Evolutionary conservation across 805 yeast species (phyloP).

Genomic region (Zygoascus tannicola): DNA sequence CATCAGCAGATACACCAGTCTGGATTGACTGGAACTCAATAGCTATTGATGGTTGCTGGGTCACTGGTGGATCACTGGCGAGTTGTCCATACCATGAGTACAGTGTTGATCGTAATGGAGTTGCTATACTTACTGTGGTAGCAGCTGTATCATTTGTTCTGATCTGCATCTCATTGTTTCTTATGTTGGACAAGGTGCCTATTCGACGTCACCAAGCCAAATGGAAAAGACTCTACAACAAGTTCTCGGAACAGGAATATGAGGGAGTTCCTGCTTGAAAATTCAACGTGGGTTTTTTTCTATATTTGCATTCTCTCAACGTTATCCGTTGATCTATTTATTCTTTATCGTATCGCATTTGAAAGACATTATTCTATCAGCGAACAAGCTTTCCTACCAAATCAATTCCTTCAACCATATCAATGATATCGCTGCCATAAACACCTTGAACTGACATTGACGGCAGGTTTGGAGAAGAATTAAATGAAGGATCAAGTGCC

Average conservation of each 20-base stretch:
- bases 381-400: no score
- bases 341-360: not conserved
- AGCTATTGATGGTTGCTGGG: constrained; percentile 70
- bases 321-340: not conserved
- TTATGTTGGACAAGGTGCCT: constrained; percentile 56
- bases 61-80: constrained; percentile 68
- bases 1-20: constrained; percentile 27
- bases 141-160: constrained; percentile 47
- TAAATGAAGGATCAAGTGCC: not conserved
- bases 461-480: not conserved
- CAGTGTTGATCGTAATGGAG: constrained; percentile 46
- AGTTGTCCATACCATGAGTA: constrained; percentile 66
- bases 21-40: constrained; percentile 85
- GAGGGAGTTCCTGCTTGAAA: constrained; percentile 85
- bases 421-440: constrained; percentile 13
- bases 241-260: constrained; percentile 51
- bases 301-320: not conserved
- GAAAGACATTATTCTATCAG: no score
- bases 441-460: not conserved
- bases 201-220: constrained; percentile 59
- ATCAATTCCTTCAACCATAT: constrained; percentile 15
- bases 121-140: constrained; percentile 59
- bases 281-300: not conserved
- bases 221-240: constrained; percentile 50
- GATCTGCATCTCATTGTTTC: constrained; percentile 40